Evolutionary conservation across 2,329 filamentous ascomycete species (phyloP).

Genomic region (Chalara sp.): DNA sequence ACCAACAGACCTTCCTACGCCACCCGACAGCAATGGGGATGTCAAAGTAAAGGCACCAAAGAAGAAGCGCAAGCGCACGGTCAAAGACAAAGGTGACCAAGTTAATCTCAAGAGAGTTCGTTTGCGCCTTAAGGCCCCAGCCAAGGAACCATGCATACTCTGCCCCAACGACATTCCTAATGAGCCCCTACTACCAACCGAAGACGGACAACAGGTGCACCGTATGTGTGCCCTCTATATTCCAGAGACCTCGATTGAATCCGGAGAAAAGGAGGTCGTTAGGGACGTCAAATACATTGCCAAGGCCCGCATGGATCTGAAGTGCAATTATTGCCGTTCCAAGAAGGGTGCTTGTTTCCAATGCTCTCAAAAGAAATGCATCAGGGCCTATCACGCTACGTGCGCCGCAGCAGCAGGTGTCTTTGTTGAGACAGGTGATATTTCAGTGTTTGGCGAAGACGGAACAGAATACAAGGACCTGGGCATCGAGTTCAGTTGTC

Average conservation of each 20-base stretch:
- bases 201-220: constrained; percentile 82
- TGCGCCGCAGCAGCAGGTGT: constrained; percentile 90
- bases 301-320: constrained; percentile 82
- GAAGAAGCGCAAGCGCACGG: constrained; percentile 63
- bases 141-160: constrained; percentile 77
- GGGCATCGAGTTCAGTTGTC: constrained; percentile 88
- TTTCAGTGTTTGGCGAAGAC: constrained; percentile 83
- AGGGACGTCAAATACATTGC: constrained; percentile 75
- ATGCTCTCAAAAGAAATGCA: constrained; percentile 91
- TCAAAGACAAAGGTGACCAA: constrained; percentile 34
- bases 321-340: constrained; percentile 90
- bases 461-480: constrained; percentile 89
- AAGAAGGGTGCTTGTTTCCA: constrained; percentile 96
- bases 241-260: constrained; percentile 82
- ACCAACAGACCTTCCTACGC: constrained; percentile 67
- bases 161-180: constrained; percentile 86
- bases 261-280: constrained; percentile 63
- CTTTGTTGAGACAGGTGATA: constrained; percentile 78
- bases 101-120: constrained; percentile 63
- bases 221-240: constrained; percentile 85
- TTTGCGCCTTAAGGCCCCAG: constrained; percentile 61
- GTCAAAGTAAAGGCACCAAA: constrained; percentile 54
- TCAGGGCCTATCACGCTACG: constrained; percentile 87
- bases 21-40: constrained; percentile 63
- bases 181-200: constrained; percentile 77